Evolutionary conservation across 2,329 filamentous ascomycete species (phyloP).

Genomic region (Biscogniauxia sp.): DNA sequence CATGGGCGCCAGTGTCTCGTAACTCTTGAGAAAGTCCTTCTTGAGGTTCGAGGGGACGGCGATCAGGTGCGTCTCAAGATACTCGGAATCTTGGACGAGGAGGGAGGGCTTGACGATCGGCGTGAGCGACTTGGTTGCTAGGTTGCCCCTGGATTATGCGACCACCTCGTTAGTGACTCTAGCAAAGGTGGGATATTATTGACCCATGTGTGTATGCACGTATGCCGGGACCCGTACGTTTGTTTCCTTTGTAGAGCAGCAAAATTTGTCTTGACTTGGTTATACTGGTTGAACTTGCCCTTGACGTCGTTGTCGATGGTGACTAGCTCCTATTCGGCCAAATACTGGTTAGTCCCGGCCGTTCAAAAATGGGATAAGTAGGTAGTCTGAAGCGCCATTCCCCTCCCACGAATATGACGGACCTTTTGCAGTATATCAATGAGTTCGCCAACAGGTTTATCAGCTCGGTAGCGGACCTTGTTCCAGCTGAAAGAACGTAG

Average conservation of each 20-base stretch:
- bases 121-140: conserved; percentile 90
- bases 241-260: conserved; percentile 81
- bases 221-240: conserved; percentile 55
- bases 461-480: conserved; percentile 93
- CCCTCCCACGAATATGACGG: not conserved
- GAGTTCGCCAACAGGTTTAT: conserved; percentile 84
- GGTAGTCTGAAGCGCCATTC: not conserved
- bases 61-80: conserved; percentile 92
- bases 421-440: conserved; percentile 89
- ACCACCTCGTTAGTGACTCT: too few species aligned
- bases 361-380: not conserved
- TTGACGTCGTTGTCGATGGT: conserved; percentile 97
- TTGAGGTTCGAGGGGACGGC: conserved; percentile 77
- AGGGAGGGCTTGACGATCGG: conserved; percentile 78
- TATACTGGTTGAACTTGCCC: conserved; percentile 91
- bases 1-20: conserved; percentile 87
- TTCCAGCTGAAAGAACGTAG: conserved; percentile 91
- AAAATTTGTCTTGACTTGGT: conserved; percentile 81
- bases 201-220: not conserved
- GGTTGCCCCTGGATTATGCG: conserved; percentile 66
- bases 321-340: conserved; percentile 65
- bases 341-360: conserved; percentile 12
- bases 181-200: not conserved
- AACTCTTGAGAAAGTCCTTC: conserved; percentile 85
- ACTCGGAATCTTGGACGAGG: conserved; percentile 87